Evolutionary conservation across 805 yeast species (phyloP).

Genomic region (Sugiyamaella mastotermitis): DNA sequence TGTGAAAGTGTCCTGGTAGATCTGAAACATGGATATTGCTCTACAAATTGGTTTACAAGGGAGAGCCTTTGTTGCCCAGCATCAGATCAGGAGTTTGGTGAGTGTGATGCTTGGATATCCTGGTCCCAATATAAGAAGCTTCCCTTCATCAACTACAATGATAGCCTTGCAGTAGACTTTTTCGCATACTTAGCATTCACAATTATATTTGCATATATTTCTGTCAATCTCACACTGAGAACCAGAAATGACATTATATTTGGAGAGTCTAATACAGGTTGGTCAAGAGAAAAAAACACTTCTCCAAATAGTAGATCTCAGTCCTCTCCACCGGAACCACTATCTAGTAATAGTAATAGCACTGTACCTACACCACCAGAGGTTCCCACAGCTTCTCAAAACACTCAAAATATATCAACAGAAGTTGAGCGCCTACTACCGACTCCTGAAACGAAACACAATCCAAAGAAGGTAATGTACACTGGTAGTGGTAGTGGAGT

Average conservation of each 20-base stretch:
- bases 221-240: slow-evolving; percentile 42
- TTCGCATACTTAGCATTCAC: slow-evolving; percentile 34
- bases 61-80: slow-evolving; percentile 39
- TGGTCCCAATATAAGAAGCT: slow-evolving; percentile 34
- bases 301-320: background rate
- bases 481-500: slow-evolving; percentile 57
- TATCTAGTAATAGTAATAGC: background rate
- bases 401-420: background rate
- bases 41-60: slow-evolving; percentile 38
- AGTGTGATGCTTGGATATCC: slow-evolving; percentile 39
- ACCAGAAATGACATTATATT: slow-evolving; percentile 37
- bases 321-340: background rate
- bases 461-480: slow-evolving; percentile 32
- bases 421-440: background rate
- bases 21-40: slow-evolving; percentile 47
- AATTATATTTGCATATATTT: slow-evolving; percentile 37
- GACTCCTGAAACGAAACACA: background rate
- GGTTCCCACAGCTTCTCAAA: background rate
- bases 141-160: slow-evolving; percentile 1
- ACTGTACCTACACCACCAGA: background rate
- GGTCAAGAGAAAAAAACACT: background rate
- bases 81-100: slow-evolving; percentile 10
- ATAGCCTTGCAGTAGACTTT: slow-evolving; percentile 4
- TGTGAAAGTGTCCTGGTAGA: slow-evolving; percentile 45
- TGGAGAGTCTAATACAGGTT: background rate